A percentile compares a stretch with the other conserved stretches of the same genome.
phyloP scores from a whole-genome alignment of 1,284 basidiomycete species.

The Rhodotorula glutinis region DNA sequence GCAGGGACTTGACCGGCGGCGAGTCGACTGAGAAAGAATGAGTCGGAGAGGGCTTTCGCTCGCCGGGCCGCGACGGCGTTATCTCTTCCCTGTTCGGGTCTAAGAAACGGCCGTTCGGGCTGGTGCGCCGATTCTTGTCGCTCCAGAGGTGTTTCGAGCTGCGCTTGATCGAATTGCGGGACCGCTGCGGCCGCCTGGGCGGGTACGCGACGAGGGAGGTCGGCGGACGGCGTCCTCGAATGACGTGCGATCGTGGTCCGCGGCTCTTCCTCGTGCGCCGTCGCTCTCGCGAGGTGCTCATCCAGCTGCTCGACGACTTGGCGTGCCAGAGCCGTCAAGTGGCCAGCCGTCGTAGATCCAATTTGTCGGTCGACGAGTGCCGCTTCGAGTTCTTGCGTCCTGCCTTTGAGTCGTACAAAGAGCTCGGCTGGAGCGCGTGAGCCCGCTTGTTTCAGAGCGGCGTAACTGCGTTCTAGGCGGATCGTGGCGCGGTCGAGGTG shows the following conservation, averaged over 20 bases:
- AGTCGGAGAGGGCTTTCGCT: too few relatives aligned
- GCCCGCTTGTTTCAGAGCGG: not conserved
- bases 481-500: constrained; percentile 10
- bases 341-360: too few relatives aligned
- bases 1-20: too few relatives aligned
- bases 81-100: too few relatives aligned
- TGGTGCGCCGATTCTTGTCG: too few relatives aligned
- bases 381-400: constrained; percentile 8
- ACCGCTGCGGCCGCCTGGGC: not conserved
- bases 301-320: not conserved
- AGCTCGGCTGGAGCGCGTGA: not conserved
- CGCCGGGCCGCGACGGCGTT: too few relatives aligned
- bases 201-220: constrained; percentile 6
- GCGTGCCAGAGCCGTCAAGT: not conserved
- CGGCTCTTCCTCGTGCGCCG: not conserved
- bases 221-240: constrained; percentile 2
- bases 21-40: too few relatives aligned
- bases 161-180: too few relatives aligned
- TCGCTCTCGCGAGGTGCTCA: not conserved
- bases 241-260: not conserved
- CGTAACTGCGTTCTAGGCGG: constrained; percentile 5
- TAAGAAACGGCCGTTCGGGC: too few relatives aligned
- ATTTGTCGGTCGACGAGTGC: constrained; percentile 1
- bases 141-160: too few relatives aligned
- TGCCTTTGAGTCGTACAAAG: constrained; percentile 10